Evolutionary conservation across 129 eudicot genomes (phyloP), one percentile per base, ranked within the genome.

Genomic region (Mikania micrantha): DNA sequence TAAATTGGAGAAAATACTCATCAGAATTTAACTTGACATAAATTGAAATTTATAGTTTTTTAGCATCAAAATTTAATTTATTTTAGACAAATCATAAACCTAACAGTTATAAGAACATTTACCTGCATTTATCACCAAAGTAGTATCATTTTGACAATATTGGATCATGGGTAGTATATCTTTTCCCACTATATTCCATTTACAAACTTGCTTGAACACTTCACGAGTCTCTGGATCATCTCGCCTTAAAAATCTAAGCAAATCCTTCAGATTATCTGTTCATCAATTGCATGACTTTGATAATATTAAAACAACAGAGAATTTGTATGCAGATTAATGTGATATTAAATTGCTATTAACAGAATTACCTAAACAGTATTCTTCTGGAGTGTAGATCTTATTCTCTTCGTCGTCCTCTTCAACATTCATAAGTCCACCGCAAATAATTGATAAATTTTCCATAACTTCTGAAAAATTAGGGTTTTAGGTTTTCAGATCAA

Each of bases 161-260:
- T 93, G 90, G 13, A 93, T 79, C 32, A 93, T 86, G 5, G 92
- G 96, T 35, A 93, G 77, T 70, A 93, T 77, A 75, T 93, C 88
- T 21, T 93, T 89, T 2, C 82, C 87, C 67, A 85, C 96, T 17
- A 64, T 86, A 73, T 82, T 89, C 99, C 99, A 93, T 78, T 86
- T 93, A 69, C 99, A 93, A 21, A 93, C 82, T 84, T 93, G 99
- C 79, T 80, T 93, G 75, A 93, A 88, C 75, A 93, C 99, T 42
- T 93, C 88, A 31, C 99, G 84, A 38, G 81, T 82, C 73, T 86
- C 82, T 11, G 92, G 95, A 77, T 93, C 93, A 15, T 93, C 99
- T 39, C 96, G 85, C 78, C 99, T 76, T 63, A 93, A 67, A 81
- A 84, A 93, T 70, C 99, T 81, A 66, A 93, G 59, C 75, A 93